Base-by-base conservation (phyloP, 2,329 filamentous ascomycete genomes). In the Pestalotiopsis sp. region DNA sequence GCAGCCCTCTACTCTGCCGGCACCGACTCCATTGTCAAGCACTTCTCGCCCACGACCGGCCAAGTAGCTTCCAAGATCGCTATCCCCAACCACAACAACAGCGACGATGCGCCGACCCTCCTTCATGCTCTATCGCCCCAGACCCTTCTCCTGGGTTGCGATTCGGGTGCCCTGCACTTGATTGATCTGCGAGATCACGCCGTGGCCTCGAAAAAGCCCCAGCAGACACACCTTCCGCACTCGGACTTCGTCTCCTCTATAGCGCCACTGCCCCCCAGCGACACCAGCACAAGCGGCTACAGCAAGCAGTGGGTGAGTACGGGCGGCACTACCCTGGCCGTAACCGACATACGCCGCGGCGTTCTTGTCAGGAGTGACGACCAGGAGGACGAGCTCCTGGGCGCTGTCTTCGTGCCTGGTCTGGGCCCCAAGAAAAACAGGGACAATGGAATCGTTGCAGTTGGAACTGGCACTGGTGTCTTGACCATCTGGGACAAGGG, bases 241-340 rank as follows among this genome's bases (percentile, higher is more conserved):
- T 90, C 92, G 73, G 95, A 98, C 82, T 98, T 97, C 79, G 89
- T 99, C 66, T 96, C 94, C 39, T 94, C 93, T 63, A 85, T 99
- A 58, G 92, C 93, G 0, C 90, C 94, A 1, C 87, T 99, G 0
- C 94, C 94, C 0, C 87, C 94, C 0, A 91, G 92, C 1, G 86
- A 90, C 38, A 89, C 92, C 67, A 96, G 92, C 78, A 97, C 94
- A 0, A 95, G 92, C 20, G 94, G 94, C 4, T 95, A 93, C 78
- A 90, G 93, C 74, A 97, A 97, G 81, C 95, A 98, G 81, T 99
- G 94, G 92, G 88, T 98, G 65, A 96, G 92, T 48, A 98, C 94
- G 0, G 96, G 96, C 40, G 94, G 94, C 58, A 95, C 93, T 1
- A 98, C 95, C 0, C 83, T 99, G 22, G 93, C 94, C 1, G 91